phyloP scores from a whole-genome alignment of 2,329 filamentous ascomycete species.

The Nannizziopsis barbatae region DNA sequence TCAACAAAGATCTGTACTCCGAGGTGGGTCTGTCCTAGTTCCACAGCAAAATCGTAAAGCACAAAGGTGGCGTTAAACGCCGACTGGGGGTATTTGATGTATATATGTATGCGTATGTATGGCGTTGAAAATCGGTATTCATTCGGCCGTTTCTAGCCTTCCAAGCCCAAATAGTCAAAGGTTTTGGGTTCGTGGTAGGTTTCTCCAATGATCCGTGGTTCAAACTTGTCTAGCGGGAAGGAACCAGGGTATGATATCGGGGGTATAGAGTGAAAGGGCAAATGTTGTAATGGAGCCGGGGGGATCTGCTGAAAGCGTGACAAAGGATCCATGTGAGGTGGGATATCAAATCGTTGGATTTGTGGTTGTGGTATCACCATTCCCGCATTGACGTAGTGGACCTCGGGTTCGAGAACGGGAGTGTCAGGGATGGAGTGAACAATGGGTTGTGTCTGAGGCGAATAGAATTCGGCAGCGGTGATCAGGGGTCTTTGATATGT shows the following conservation, averaged over 20 bases:
- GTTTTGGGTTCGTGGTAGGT: constrained; percentile 10
- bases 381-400: constrained; percentile 12
- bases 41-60: too few species aligned
- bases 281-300: background rate
- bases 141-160: background rate
- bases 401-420: constrained; percentile 9
- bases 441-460: constrained; percentile 12
- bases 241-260: constrained; percentile 9
- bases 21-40: too few species aligned
- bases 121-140: background rate
- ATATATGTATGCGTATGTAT: too few species aligned
- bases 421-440: constrained; percentile 13
- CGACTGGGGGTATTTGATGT: too few species aligned
- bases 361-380: constrained; percentile 12
- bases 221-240: constrained; percentile 12
- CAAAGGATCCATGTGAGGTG: constrained; percentile 8
- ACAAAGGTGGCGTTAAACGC: too few species aligned
- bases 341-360: constrained; percentile 12
- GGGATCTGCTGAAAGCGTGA: constrained; percentile 8
- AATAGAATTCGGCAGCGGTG: constrained; percentile 11
- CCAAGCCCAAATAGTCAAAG: constrained; percentile 14
- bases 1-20: too few species aligned
- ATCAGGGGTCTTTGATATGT: constrained; percentile 5
- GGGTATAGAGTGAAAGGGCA: constrained; percentile 9
- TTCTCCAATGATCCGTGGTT: constrained; percentile 12